Evolutionary conservation across 139 green algal species (phyloP).

Genomic region (Bryopsis sp.): DNA sequence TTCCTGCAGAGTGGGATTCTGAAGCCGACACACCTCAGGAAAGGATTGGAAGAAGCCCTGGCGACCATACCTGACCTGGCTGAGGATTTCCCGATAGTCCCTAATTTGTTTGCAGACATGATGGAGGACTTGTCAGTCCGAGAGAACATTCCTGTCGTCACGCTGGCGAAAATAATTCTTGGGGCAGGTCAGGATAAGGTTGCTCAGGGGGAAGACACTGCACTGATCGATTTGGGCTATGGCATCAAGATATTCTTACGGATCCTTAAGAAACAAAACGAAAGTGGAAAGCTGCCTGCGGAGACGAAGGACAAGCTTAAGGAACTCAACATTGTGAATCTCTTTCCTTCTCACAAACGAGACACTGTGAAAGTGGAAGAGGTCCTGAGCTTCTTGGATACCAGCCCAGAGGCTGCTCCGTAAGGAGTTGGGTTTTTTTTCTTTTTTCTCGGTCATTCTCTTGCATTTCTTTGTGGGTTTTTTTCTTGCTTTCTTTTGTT

Average conservation of each 20-base stretch:
- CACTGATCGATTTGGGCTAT: neutral
- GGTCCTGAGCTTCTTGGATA: neutral
- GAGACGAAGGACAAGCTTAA: neutral
- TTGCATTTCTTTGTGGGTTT: no score
- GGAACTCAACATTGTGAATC: neutral
- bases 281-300: neutral
- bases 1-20: neutral
- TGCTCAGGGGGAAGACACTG: neutral
- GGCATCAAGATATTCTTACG: neutral
- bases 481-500: no score
- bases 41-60: conserved; percentile 1
- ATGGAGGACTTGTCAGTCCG: neutral
- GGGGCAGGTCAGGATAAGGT: neutral
- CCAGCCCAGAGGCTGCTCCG: neutral
- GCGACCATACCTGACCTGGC: neutral
- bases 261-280: conserved; percentile 5
- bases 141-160: neutral
- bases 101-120: neutral
- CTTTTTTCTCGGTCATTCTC: no score
- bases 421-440: conserved; percentile 3
- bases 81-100: conserved; percentile 14
- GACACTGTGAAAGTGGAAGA: neutral
- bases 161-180: neutral
- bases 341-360: neutral
- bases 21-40: neutral